Evolutionary conservation across 2,329 filamentous ascomycete genomes (phyloP), one percentile per base, ranked within the genome.

Genomic region (Alternaria incomplexa): DNA sequence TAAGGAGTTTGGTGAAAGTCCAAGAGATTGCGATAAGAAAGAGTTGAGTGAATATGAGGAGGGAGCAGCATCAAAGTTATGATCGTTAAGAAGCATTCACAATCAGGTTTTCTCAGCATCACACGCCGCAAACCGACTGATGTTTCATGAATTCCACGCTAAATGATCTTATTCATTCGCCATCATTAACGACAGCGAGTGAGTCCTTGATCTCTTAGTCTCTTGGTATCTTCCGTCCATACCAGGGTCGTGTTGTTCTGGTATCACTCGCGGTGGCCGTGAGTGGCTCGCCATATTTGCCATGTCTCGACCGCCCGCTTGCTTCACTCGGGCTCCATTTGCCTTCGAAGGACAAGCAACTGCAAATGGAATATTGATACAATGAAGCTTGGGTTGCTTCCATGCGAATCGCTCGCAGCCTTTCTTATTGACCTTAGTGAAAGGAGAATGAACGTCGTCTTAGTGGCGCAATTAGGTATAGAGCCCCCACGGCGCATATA

Each of bases 1-100:
- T 6, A 69, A 70, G 45, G 70, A 73, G 17, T 73, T 73, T 58
- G 70, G 69, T 1, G 58, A 64, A 3, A 71, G 64, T 10, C 56
- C 63, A 0, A 59, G 64, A 5, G 62, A 63, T 6, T 25, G 12
- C 4, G 13, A 53, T 3, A 69, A 66, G 40, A 64, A 51, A 12
- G 69, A 71, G 28, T 28, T 73, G 28, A 56, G 55, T 6, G 58
- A 64, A 3, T 70, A 61, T n/a, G 69, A 70, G 7, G 63, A 65
- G 1, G 48, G 57, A 1, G 23, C 23, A 11, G 10, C n/a, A 13
- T 47, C 63, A 1, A 63, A 56, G 25, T n/a, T 65, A 13, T 63
- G 51, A 23, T 23, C 20, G n/a, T 57, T 45, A 25, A 20, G 36
- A 36, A 22, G 28, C 5, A 15, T 3, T 6, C 6, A 7, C 13